A percentile compares a stretch with the other conserved stretches of the same genome.
These are phyloP conservation scores for Paecilomyces niveus DNA, from an alignment of 2,329 filamentous ascomycete genomes.

Conservation along the genomic window DNA sequence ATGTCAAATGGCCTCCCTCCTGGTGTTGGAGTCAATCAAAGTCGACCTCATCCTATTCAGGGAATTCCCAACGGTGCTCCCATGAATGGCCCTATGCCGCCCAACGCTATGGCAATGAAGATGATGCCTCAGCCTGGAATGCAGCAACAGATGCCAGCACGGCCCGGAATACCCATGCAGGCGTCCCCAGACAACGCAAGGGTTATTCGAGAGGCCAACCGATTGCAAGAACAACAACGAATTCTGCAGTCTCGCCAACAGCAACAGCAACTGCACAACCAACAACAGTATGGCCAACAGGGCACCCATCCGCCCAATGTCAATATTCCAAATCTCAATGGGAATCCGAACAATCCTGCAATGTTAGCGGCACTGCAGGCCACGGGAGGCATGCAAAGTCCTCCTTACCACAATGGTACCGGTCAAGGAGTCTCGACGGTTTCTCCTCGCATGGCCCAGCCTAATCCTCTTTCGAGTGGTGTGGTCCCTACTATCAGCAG, in stretches of 20 bases:
- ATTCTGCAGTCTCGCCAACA: slow-evolving; percentile 51
- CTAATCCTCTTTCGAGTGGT: slow-evolving; percentile 46
- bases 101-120: slow-evolving; percentile 53
- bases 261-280: slow-evolving; percentile 32
- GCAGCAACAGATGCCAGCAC: slow-evolving; percentile 36
- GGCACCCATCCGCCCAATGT: slow-evolving; percentile 40
- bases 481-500: slow-evolving; percentile 50
- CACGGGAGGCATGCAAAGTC: slow-evolving; percentile 36
- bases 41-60: slow-evolving; percentile 34
- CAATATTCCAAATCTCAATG: slow-evolving; percentile 35
- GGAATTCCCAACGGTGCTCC: slow-evolving; percentile 31
- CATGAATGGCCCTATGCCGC: slow-evolving; percentile 45
- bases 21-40: slow-evolving; percentile 28
- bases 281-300: slow-evolving; percentile 34
- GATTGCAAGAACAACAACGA: slow-evolving; percentile 47
- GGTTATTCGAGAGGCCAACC: slow-evolving; percentile 41
- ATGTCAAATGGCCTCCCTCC: slow-evolving; percentile 42
- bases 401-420: slow-evolving; percentile 33
- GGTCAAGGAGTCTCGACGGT: slow-evolving; percentile 35
- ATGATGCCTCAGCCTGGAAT: slow-evolving; percentile 52
- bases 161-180: slow-evolving; percentile 45
- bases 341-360: slow-evolving; percentile 33
- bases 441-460: slow-evolving; percentile 42
- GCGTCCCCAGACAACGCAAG: slow-evolving; percentile 45
- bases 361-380: slow-evolving; percentile 40